These are phyloP conservation scores for Trichosporon sp. DNA, from an alignment of 1,284 basidiomycete genomes.

Conservation along the genomic window DNA sequence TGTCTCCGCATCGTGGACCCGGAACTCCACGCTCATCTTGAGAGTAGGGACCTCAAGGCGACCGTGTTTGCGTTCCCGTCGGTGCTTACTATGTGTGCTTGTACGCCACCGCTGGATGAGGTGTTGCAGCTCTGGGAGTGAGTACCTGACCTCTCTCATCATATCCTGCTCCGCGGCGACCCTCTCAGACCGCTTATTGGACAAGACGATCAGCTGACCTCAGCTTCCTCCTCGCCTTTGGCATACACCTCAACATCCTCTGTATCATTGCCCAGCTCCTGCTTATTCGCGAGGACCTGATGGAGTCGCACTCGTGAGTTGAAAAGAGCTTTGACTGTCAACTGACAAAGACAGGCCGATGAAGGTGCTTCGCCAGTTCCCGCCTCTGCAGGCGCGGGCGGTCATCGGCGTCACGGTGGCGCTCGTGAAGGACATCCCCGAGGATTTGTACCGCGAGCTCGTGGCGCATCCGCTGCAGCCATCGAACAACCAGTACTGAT, in stretches of 20 bases:
- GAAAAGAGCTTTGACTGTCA: neutral
- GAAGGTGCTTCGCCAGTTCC: constrained; percentile 90
- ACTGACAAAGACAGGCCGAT: constrained; percentile 65
- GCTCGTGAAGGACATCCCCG: constrained; percentile 80
- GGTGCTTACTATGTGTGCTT: constrained; percentile 88
- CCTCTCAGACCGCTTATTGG: too few species aligned
- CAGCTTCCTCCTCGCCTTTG: constrained; percentile 84
- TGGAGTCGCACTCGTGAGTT: constrained; percentile 70
- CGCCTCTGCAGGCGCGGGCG: constrained; percentile 75
- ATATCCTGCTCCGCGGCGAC: neutral
- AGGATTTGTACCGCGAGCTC: constrained; percentile 83
- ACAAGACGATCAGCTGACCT: neutral
- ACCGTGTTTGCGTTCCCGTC: constrained; percentile 97
- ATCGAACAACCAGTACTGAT: neutral
- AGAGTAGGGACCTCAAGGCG: constrained; percentile 89
- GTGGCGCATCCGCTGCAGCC: constrained; percentile 63
- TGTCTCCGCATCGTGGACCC: constrained; percentile 86
- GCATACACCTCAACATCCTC: constrained; percentile 89
- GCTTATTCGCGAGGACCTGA: constrained; percentile 81
- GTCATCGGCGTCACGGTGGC: constrained; percentile 90
- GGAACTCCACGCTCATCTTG: constrained; percentile 71
- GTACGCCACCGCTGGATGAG: constrained; percentile 90
- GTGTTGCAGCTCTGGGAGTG: constrained; percentile 88
- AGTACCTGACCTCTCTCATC: constrained; percentile 13
- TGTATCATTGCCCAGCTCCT: constrained; percentile 93